phyloP scores from a whole-genome alignment of 345 rosid species.

The Gossypium thurberi region DNA sequence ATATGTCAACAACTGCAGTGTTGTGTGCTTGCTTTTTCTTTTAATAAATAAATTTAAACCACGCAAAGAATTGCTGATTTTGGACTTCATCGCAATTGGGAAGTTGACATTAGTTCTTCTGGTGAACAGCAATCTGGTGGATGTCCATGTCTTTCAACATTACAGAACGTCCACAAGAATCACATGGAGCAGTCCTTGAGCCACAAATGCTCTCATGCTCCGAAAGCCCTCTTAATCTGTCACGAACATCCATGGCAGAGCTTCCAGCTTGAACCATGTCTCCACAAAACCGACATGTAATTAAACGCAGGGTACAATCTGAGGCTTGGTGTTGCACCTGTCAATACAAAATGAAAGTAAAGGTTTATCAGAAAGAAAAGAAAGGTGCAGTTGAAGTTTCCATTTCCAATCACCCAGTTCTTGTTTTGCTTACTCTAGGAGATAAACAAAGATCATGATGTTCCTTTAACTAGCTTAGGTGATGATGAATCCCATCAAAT shows the following conservation, averaged over 20 bases:
- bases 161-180: conserved; percentile 88
- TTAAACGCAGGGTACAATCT: conserved; percentile 58
- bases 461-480: neutral
- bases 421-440: neutral
- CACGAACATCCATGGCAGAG: conserved; percentile 59
- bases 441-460: neutral
- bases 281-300: conserved; percentile 82
- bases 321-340: conserved; percentile 83
- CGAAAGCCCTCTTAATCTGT: conserved; percentile 74
- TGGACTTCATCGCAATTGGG: neutral
- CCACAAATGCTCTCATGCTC: conserved; percentile 96
- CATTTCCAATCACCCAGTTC: neutral
- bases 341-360: conserved; percentile 6
- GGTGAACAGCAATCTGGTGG: conserved; percentile 87
- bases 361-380: neutral
- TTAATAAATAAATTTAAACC: neutral
- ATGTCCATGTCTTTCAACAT: conserved; percentile 98
- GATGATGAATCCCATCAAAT: neutral
- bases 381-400: neutral
- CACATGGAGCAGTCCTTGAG: conserved; percentile 88
- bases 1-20: neutral
- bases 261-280: conserved; percentile 91
- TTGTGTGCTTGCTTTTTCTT: neutral
- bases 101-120: conserved; percentile 38
- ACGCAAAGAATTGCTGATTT: neutral